A percentile compares a stretch with the other conserved stretches of the same genome.
Conservation (phyloP, 768 basidiomycete species). For the Clathrus columnatus region DNA sequence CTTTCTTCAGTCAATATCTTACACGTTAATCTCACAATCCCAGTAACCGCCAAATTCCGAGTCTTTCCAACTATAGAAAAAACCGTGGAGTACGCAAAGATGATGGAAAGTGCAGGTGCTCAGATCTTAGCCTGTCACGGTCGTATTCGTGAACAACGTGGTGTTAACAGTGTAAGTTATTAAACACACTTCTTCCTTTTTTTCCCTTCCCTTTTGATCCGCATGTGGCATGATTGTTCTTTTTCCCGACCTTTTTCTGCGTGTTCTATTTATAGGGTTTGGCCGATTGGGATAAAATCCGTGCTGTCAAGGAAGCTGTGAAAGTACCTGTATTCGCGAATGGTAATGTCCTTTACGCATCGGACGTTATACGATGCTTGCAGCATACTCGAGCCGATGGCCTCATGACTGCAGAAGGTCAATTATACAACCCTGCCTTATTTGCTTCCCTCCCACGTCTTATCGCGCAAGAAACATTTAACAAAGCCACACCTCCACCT, state of each 20-base stretch:
- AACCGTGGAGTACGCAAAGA: slow-evolving; percentile 89
- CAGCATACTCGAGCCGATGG: slow-evolving; percentile 81
- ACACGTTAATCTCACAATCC: slow-evolving; percentile 76
- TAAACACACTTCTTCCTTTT: slow-evolving; percentile 1
- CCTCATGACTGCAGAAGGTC: slow-evolving; percentile 92
- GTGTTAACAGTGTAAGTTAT: slow-evolving; percentile 57
- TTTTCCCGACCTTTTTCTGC: slow-evolving; percentile 5
- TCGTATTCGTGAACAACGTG: slow-evolving; percentile 83
- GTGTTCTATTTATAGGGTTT: slow-evolving; percentile 44
- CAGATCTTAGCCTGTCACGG: slow-evolving; percentile 95
- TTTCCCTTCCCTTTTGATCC: background rate
- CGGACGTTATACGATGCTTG: slow-evolving; percentile 76
- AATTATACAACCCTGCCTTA: slow-evolving; percentile 85
- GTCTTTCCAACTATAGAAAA: slow-evolving; percentile 78
- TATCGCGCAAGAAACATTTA: background rate
- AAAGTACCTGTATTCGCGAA: slow-evolving; percentile 94
- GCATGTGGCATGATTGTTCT: background rate
- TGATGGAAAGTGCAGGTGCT: slow-evolving; percentile 92
- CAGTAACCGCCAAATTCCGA: slow-evolving; percentile 94
- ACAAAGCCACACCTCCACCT: background rate
- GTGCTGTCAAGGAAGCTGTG: slow-evolving; percentile 83
- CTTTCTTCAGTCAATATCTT: slow-evolving; percentile 66
- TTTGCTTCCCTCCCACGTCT: slow-evolving; percentile 28
- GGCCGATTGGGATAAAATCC: slow-evolving; percentile 85
- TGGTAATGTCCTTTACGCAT: slow-evolving; percentile 84